Conservation (phyloP, 768 basidiomycete species). For the Rubroboletus satanas region DNA sequence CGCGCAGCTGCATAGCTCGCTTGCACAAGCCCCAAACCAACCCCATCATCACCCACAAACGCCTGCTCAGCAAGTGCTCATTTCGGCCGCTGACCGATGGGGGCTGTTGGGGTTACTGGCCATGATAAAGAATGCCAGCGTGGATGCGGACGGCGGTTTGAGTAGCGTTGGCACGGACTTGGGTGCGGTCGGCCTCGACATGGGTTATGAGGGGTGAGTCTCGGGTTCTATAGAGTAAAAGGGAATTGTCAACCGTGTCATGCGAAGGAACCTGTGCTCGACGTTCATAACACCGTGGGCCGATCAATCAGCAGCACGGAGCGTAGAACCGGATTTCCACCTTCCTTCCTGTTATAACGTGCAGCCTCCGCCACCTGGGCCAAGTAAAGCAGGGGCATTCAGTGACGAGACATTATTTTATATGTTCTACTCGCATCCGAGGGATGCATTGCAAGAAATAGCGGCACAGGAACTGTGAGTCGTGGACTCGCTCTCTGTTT, state of each 20-base stretch:
- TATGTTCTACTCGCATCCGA: conserved; percentile 94
- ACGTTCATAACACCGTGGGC: conserved; percentile 97
- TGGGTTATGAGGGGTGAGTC: conserved; percentile 77
- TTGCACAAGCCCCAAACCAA: conserved; percentile 30
- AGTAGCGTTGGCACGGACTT: conserved; percentile 88
- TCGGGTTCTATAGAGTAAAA: conserved; percentile 18
- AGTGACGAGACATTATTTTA: conserved; percentile 96
- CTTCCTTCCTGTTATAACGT: conserved; percentile 92
- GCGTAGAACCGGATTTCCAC: conserved; percentile 89
- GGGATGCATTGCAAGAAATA: conserved; percentile 90
- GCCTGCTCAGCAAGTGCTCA: conserved; percentile 89
- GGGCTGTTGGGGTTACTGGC: conserved; percentile 83
- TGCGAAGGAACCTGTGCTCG: conserved; percentile 69
- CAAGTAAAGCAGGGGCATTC: conserved; percentile 76
- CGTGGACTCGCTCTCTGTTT: conserved; percentile 9
- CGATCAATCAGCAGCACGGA: conserved; percentile 79
- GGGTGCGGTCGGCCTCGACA: conserved; percentile 87
- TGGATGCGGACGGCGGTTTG: conserved; percentile 76
- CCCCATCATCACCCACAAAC: conserved; percentile 67
- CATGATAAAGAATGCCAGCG: conserved; percentile 75
- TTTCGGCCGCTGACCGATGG: conserved; percentile 93
- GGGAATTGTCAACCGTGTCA: conserved; percentile 19
- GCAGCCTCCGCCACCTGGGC: conserved; percentile 79
- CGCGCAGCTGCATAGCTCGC: conserved; percentile 33
- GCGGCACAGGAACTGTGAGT: conserved; percentile 94